These are phyloP conservation scores for Porphyra umbilicalis DNA, from an alignment of 31 red algal genomes.

Conservation along the genomic window DNA sequence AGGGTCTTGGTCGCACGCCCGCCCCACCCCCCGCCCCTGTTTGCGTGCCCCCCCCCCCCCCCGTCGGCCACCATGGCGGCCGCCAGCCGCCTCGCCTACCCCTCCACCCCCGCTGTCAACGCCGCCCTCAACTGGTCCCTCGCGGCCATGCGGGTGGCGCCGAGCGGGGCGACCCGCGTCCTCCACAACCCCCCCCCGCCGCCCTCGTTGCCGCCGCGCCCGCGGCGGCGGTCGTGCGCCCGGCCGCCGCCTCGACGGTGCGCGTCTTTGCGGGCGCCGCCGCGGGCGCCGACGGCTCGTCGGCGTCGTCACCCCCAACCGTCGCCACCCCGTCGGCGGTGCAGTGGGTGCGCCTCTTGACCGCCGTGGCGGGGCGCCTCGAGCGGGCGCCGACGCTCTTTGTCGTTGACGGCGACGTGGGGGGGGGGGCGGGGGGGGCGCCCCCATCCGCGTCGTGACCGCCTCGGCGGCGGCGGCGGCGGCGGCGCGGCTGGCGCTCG, in stretches of 20 bases:
- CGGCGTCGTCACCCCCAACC: neutral
- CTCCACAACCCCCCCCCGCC: neutral
- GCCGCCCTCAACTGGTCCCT: neutral
- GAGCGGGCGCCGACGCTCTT: neutral
- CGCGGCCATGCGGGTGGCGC: neutral
- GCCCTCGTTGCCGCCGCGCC: neutral
- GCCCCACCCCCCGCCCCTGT: too few species aligned
- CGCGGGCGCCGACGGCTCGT: too few species aligned
- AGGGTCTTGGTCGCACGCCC: too few species aligned
- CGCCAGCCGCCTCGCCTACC: neutral
- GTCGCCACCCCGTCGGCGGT: neutral
- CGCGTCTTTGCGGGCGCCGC: neutral
- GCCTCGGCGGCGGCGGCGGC: neutral
- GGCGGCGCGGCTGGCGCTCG: neutral
- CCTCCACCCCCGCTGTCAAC: neutral
- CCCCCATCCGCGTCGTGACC: neutral
- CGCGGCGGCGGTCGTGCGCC: neutral
- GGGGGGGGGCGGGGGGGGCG: neutral
- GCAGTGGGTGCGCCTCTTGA: neutral
- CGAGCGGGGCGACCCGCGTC: neutral
- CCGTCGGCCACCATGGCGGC: neutral
- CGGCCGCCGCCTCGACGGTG: neutral
- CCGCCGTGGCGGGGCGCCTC: neutral
- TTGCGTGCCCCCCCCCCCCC: neutral
- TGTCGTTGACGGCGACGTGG: neutral